A percentile compares a stretch with the other conserved stretches of the same genome.
Evolutionary conservation across 805 yeast genomes (phyloP).

Genomic region (Ogataea salicorniae): DNA sequence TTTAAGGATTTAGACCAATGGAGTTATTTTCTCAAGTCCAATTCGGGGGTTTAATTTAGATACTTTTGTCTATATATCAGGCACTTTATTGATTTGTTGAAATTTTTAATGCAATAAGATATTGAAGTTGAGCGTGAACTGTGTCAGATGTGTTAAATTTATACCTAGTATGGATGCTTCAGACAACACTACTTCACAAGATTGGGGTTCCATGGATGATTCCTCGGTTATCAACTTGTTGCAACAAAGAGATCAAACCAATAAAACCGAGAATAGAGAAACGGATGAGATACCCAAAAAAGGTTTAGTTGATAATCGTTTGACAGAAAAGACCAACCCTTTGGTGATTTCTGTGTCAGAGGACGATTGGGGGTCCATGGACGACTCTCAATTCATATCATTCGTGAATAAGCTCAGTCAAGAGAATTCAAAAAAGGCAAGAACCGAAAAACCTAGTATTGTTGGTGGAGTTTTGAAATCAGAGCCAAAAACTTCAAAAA

Average conservation of each 20-base stretch:
- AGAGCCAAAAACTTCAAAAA: not conserved
- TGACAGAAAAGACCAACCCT: not conserved
- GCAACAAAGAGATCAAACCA: constrained; percentile 1
- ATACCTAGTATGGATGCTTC: constrained; percentile 6
- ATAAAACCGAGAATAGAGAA: constrained; percentile 10
- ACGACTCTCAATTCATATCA: constrained; percentile 34
- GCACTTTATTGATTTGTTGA: too few species aligned
- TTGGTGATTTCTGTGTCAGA: not conserved
- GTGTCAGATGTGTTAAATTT: too few species aligned
- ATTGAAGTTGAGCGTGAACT: too few species aligned
- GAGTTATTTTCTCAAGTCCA: too few species aligned
- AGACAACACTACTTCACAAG: constrained; percentile 28
- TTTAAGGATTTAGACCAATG: too few species aligned
- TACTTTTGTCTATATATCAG: too few species aligned
- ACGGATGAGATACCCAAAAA: constrained; percentile 9
- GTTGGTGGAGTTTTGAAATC: not conserved
- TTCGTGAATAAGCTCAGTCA: constrained; percentile 33
- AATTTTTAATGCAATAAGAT: too few species aligned
- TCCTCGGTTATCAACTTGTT: constrained; percentile 15
- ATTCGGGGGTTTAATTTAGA: too few species aligned
- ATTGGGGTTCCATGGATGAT: constrained; percentile 29
- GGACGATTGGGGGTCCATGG: constrained; percentile 33
- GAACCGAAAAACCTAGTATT: not conserved
- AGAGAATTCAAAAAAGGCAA: constrained; percentile 8
- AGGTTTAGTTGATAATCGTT: constrained; percentile 2